phyloP scores from a whole-genome alignment of 768 basidiomycete genomes.

The Tylopilus vinaceipallidus region DNA sequence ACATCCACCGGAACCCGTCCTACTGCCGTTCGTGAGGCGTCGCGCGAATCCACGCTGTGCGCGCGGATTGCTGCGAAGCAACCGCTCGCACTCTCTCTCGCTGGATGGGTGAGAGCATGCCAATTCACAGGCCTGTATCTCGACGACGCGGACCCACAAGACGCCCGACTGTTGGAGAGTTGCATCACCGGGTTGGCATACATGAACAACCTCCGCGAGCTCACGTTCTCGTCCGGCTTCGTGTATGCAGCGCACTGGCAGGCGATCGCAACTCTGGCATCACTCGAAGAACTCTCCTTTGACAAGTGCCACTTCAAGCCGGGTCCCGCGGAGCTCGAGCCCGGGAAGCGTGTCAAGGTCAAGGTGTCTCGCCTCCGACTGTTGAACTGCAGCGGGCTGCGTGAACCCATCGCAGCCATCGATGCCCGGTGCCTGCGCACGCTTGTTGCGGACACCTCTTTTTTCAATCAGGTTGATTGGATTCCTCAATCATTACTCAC shows the following conservation, averaged over 20 bases:
- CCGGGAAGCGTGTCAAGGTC: neutral
- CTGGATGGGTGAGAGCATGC: slow-evolving; percentile 29
- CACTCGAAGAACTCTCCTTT: slow-evolving; percentile 22
- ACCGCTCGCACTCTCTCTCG: slow-evolving; percentile 30
- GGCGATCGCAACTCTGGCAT: slow-evolving; percentile 6
- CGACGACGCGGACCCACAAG: neutral
- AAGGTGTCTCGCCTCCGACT: slow-evolving; percentile 9
- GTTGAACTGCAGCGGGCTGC: neutral
- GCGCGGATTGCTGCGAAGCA: slow-evolving; percentile 24
- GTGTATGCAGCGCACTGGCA: slow-evolving; percentile 16
- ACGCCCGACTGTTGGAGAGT: neutral
- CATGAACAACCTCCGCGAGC: slow-evolving; percentile 19
- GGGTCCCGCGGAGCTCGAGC: neutral
- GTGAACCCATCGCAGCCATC: neutral
- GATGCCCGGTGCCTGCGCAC: neutral
- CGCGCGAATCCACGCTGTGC: slow-evolving; percentile 21
- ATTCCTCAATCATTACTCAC: neutral
- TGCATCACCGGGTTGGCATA: slow-evolving; percentile 4
- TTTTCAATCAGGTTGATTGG: neutral
- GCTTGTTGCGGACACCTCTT: neutral
- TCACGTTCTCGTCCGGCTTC: slow-evolving; percentile 8
- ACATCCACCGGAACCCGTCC: too few species aligned
- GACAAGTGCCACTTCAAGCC: neutral
- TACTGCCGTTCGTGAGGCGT: neutral
- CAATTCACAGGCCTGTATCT: slow-evolving; percentile 3